These are phyloP conservation scores for Cordyceps farinosa DNA, from an alignment of 2,329 filamentous ascomycete species.

Conservation along the genomic window DNA sequence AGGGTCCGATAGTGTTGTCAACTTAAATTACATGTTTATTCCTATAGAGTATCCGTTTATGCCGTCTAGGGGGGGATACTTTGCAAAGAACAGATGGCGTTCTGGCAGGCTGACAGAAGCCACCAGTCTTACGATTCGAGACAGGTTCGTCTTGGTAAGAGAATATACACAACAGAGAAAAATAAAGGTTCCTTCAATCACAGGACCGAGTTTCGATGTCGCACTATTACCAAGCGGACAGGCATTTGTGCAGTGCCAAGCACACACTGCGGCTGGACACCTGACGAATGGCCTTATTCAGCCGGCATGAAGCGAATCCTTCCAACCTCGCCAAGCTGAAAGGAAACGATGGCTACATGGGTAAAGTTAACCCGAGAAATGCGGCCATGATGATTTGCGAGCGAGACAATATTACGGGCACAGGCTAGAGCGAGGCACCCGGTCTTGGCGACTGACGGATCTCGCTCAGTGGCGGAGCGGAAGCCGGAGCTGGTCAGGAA, in stretches of 20 bases:
- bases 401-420: background rate
- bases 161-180: no score
- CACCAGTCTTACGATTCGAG: no score
- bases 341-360: no score
- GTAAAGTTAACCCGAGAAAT: background rate
- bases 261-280: background rate
- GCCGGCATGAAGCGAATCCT: background rate
- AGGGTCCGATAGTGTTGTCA: background rate
- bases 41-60: no score
- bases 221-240: background rate
- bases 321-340: background rate
- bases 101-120: no score
- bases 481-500: background rate
- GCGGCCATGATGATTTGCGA: background rate
- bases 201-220: background rate
- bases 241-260: background rate
- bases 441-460: background rate
- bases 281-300: background rate
- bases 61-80: no score
- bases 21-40: background rate
- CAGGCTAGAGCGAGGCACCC: background rate
- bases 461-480: conserved; percentile 3
- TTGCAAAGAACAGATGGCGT: no score
- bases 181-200: no score
- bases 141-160: no score